Conservation (phyloP, 2,329 filamentous ascomycete species). For the Aspergillus persii region DNA sequence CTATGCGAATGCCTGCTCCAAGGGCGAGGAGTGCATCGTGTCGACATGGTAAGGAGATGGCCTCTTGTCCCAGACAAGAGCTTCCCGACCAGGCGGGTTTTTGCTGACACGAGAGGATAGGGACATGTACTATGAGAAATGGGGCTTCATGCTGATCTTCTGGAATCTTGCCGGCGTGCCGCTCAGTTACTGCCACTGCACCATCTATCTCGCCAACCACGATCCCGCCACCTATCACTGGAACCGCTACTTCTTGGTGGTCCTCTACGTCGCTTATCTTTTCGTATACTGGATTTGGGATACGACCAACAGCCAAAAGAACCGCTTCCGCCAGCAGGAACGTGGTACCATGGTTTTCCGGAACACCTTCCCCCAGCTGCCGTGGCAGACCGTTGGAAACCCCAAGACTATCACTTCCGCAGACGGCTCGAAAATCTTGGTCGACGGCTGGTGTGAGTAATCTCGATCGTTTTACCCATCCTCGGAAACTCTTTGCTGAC, state of each 20-base stretch:
- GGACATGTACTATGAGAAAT: constrained; percentile 98
- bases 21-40: constrained; percentile 87
- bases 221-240: constrained; percentile 73
- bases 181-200: constrained; percentile 90
- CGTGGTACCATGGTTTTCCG: constrained; percentile 67
- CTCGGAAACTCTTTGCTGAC: constrained; percentile 14
- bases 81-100: not conserved
- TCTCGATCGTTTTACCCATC: not conserved
- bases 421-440: constrained; percentile 72
- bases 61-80: not conserved
- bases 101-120: constrained; percentile 36
- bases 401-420: constrained; percentile 73
- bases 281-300: constrained; percentile 92
- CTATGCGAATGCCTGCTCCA: constrained; percentile 88
- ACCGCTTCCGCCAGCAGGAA: constrained; percentile 80
- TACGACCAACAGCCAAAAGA: constrained; percentile 90
- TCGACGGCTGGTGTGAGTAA: constrained; percentile 76
- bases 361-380: constrained; percentile 85
- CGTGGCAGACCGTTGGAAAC: constrained; percentile 79
- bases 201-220: constrained; percentile 83
- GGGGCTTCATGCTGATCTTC: constrained; percentile 97
- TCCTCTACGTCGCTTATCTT: constrained; percentile 69
- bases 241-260: constrained; percentile 65
- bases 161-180: constrained; percentile 94
- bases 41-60: constrained; percentile 65